Evolutionary conservation across 768 basidiomycete species (phyloP).

Genomic region (Myochromella boudieri): DNA sequence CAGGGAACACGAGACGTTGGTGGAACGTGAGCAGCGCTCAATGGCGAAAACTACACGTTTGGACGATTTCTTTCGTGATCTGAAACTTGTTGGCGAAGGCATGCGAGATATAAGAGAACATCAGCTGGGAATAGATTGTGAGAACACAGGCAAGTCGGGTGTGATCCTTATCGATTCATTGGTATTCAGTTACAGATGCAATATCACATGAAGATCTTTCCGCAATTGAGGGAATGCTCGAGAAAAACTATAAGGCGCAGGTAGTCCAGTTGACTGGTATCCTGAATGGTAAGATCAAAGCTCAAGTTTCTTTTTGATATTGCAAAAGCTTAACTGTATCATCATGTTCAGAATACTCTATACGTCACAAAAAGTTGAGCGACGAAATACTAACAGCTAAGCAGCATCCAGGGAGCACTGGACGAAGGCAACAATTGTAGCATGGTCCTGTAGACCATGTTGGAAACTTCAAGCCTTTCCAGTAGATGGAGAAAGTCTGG

Average conservation of each 20-base stretch:
- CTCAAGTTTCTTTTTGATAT: too few species aligned
- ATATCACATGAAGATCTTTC: constrained; percentile 10
- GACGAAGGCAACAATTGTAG: too few species aligned
- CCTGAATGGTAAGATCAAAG: constrained; percentile 11
- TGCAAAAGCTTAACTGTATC: too few species aligned
- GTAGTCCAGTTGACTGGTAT: constrained; percentile 9
- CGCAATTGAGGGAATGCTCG: constrained; percentile 10
- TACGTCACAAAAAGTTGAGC: constrained; percentile 4
- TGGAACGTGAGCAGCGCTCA: constrained; percentile 13
- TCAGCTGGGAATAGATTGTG: constrained; percentile 1
- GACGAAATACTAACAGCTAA: constrained; percentile 1
- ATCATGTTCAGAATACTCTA: constrained; percentile 11
- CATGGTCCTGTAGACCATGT: too few species aligned
- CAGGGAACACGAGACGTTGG: constrained; percentile 10
- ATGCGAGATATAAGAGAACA: constrained; percentile 2
- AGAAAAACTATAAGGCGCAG: constrained; percentile 11
- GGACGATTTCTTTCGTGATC: constrained; percentile 12
- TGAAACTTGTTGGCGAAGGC: constrained; percentile 8
- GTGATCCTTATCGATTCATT: not conserved
- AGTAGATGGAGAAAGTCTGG: too few species aligned
- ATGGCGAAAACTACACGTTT: constrained; percentile 7
- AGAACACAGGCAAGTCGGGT: constrained; percentile 5
- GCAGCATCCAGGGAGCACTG: too few species aligned
- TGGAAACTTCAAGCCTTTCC: too few species aligned
- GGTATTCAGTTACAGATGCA: not conserved